A percentile compares a stretch with the other conserved stretches of the same genome.
Conservation (phyloP, 1,284 basidiomycete genomes). For the Ustilago trichophora region DNA sequence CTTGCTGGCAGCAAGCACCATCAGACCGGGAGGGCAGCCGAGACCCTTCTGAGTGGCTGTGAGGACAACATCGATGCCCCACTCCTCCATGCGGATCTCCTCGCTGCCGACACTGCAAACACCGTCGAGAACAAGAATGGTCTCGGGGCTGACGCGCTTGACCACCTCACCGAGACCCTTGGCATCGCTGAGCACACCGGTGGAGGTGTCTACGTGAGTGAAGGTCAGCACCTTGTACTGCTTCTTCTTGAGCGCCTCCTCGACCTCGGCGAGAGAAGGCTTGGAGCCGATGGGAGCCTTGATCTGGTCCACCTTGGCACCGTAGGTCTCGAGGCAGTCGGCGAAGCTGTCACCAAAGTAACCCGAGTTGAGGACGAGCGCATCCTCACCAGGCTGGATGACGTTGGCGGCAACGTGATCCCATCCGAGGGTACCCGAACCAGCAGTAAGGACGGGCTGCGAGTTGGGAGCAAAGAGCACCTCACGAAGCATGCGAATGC, state of each 20-base stretch:
- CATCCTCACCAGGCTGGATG: constrained; percentile 79
- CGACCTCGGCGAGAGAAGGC: constrained; percentile 74
- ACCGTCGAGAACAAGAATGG: constrained; percentile 85
- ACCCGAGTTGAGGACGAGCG: constrained; percentile 76
- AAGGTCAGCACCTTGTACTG: constrained; percentile 91
- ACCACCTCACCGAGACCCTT: constrained; percentile 81
- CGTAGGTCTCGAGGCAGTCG: constrained; percentile 75
- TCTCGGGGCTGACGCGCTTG: constrained; percentile 81
- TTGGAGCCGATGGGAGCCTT: constrained; percentile 83
- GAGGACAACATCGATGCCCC: constrained; percentile 89
- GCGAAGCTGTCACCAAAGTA: constrained; percentile 66
- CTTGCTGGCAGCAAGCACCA: constrained; percentile 82
- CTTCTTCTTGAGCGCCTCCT: constrained; percentile 78
- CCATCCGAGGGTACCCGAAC: constrained; percentile 95
- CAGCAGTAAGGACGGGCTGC: constrained; percentile 80
- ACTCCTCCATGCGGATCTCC: constrained; percentile 90
- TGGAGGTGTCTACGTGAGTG: constrained; percentile 78
- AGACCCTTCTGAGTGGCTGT: constrained; percentile 95
- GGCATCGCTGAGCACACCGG: constrained; percentile 85
- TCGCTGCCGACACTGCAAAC: constrained; percentile 97
- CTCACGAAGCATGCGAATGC: constrained; percentile 83
- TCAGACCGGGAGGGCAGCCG: constrained; percentile 93
- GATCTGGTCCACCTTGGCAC: constrained; percentile 86
- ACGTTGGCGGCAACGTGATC: constrained; percentile 74
- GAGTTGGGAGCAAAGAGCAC: constrained; percentile 71